These are phyloP conservation scores for Coemansia sp. DNA, from an alignment of 192 early-diverging fungal species.

Conservation along the genomic window DNA sequence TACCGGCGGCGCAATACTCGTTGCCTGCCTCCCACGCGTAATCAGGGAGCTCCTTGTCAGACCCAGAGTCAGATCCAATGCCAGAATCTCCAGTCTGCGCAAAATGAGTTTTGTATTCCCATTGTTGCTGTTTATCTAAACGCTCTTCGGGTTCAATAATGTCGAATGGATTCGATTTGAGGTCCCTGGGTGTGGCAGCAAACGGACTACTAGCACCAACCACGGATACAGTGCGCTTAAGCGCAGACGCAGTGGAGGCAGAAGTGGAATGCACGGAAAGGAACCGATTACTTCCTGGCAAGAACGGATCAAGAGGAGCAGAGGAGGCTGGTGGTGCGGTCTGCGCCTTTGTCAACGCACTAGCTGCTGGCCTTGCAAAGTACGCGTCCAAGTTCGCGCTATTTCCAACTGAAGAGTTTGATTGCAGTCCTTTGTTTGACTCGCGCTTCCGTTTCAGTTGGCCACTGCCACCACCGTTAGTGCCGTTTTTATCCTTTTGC, in stretches of 20 bases:
- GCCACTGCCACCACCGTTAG: neutral
- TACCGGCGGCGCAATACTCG: slow-evolving; percentile 18
- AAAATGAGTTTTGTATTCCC: neutral
- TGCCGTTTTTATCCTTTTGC: slow-evolving; percentile 13
- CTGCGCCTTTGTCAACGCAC: slow-evolving; percentile 3
- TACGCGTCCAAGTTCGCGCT: slow-evolving; percentile 16
- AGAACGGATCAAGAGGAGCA: too few relatives aligned
- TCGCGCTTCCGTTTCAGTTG: slow-evolving; percentile 33
- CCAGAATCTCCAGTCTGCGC: neutral
- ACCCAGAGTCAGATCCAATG: neutral
- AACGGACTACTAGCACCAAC: slow-evolving; percentile 18
- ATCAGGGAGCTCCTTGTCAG: neutral
- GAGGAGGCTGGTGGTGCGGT: slow-evolving; percentile 1
- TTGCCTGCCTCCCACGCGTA: slow-evolving; percentile 22
- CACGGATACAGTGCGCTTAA: slow-evolving; percentile 6
- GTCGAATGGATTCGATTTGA: slow-evolving; percentile 42
- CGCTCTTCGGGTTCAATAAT: slow-evolving; percentile 22
- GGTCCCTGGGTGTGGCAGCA: slow-evolving; percentile 36
- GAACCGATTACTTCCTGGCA: too few relatives aligned
- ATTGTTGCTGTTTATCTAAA: neutral
- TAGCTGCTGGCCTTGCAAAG: slow-evolving; percentile 7
- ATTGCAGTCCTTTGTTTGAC: neutral
- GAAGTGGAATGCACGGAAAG: too few relatives aligned
- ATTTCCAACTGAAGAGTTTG: neutral
- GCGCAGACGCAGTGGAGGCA: neutral